Evolutionary conservation across 768 basidiomycete genomes (phyloP).

Genomic region (Naganishia vishniacii): DNA sequence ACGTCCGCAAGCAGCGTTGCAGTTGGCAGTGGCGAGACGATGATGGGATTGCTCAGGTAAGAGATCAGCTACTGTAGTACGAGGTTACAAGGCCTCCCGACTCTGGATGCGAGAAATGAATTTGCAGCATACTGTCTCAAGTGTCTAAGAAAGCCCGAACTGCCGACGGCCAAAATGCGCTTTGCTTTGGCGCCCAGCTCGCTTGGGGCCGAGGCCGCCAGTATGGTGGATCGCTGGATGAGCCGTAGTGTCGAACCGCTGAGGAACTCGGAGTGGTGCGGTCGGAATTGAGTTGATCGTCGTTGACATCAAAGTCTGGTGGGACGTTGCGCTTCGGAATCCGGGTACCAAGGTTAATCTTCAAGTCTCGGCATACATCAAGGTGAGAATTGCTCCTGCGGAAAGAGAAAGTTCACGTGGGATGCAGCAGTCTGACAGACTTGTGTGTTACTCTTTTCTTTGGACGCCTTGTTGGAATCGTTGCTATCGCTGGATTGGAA

Average conservation of each 20-base stretch:
- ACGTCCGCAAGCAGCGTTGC: no score
- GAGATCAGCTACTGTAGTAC: no score
- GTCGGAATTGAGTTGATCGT: constrained; percentile 6
- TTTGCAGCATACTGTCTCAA: no score
- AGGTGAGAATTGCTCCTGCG: constrained; percentile 4
- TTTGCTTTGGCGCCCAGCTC: no score
- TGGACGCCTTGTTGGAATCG: constrained; percentile 3
- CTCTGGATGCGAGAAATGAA: no score
- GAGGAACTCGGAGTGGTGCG: constrained; percentile 3
- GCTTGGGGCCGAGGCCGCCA: no score
- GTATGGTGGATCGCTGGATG: background rate
- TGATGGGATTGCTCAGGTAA: no score
- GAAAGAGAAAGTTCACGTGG: background rate
- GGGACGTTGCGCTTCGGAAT: background rate
- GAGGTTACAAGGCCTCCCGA: no score
- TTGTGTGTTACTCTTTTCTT: background rate
- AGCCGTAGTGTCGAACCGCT: constrained; percentile 11
- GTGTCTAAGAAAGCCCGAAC: no score
- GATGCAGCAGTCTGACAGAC: background rate
- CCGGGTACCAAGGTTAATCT: constrained; percentile 16
- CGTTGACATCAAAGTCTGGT: background rate
- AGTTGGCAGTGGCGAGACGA: no score
- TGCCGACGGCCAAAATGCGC: no score
- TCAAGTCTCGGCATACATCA: constrained; percentile 22
- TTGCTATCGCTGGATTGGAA: constrained; percentile 10